Evolutionary conservation across 106 monocot species (phyloP).

Genomic region (Dendrobium huoshanense): DNA sequence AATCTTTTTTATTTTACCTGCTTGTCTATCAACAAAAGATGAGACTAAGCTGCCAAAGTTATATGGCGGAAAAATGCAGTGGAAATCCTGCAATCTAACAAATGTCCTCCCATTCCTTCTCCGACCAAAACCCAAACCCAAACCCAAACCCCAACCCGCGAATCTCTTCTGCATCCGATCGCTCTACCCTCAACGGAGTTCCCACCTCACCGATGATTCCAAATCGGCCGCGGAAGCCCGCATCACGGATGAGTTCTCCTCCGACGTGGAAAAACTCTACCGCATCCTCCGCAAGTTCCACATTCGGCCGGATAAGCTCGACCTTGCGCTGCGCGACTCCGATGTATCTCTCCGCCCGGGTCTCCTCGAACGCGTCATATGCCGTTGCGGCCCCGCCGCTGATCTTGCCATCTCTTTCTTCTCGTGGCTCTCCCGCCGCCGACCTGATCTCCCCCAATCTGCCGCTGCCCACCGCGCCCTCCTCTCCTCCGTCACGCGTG

Average conservation of each 20-base stretch:
- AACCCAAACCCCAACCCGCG: background rate
- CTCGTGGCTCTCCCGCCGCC: slow-evolving; percentile 49
- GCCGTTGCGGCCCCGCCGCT: slow-evolving; percentile 52
- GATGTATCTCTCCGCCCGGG: slow-evolving; percentile 51
- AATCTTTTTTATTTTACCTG: too few species aligned
- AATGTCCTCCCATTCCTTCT: background rate
- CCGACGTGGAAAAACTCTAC: slow-evolving; percentile 60
- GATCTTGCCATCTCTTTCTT: slow-evolving; percentile 57
- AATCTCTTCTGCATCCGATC: background rate
- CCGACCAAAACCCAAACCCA: background rate
- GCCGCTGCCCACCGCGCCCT: slow-evolving; percentile 31
- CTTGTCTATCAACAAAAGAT: too few species aligned
- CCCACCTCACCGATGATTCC: background rate
- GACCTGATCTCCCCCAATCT: slow-evolving; percentile 27
- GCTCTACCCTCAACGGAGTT: background rate
- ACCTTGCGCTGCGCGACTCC: slow-evolving; percentile 35
- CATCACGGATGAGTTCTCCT: slow-evolving; percentile 9
- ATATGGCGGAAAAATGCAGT: background rate
- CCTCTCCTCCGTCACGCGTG: slow-evolving; percentile 32
- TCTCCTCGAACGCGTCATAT: slow-evolving; percentile 48
- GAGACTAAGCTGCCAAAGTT: too few species aligned
- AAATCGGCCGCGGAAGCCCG: background rate
- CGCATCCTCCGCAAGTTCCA: slow-evolving; percentile 74
- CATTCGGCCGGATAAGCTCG: slow-evolving; percentile 36
- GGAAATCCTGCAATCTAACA: background rate